Percentiles rank a stretch among this genome's conserved stretches.
These are phyloP conservation scores for Porogramme epimiltina DNA, from an alignment of 1,284 basidiomycete species.

Conservation along the genomic window DNA sequence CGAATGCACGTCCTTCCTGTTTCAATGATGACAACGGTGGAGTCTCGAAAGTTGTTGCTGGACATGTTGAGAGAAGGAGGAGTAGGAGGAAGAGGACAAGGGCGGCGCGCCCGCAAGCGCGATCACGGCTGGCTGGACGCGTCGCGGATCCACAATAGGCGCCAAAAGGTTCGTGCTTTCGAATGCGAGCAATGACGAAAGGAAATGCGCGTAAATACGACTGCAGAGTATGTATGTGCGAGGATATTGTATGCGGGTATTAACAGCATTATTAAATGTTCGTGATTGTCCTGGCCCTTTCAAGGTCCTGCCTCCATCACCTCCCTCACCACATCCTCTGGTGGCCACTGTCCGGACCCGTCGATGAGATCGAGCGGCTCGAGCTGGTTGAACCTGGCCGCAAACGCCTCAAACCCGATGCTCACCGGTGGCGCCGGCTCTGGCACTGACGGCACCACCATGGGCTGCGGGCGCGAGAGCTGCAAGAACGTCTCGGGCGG, in stretches of 20 bases:
- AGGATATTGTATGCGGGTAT: no score
- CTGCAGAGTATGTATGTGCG: no score
- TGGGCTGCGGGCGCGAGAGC: constrained; percentile 23
- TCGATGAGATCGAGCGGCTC: constrained; percentile 24
- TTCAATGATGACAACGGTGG: constrained; percentile 81
- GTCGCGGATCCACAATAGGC: constrained; percentile 2
- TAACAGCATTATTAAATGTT: no score
- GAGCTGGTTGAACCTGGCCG: constrained; percentile 18
- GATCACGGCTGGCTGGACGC: constrained; percentile 9
- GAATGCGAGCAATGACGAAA: constrained; percentile 5
- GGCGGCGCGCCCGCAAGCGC: constrained; percentile 2
- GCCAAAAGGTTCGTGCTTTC: constrained; percentile 5
- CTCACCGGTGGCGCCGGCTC: constrained; percentile 17
- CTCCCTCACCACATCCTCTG: neutral
- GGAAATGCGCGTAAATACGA: neutral
- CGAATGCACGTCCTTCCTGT: constrained; percentile 71
- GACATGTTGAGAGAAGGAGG: constrained; percentile 25
- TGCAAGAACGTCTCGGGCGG: constrained; percentile 16
- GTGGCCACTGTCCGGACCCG: constrained; percentile 25
- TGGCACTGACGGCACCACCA: constrained; percentile 11
- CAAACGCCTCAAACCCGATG: constrained; percentile 25
- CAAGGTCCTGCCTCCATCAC: no score
- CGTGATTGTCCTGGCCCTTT: no score
- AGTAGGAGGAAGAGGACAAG: neutral
- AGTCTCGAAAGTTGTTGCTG: constrained; percentile 72